These are phyloP conservation scores for Calonectria pteridis DNA, from an alignment of 2,329 filamentous ascomycete species.

Conservation along the genomic window DNA sequence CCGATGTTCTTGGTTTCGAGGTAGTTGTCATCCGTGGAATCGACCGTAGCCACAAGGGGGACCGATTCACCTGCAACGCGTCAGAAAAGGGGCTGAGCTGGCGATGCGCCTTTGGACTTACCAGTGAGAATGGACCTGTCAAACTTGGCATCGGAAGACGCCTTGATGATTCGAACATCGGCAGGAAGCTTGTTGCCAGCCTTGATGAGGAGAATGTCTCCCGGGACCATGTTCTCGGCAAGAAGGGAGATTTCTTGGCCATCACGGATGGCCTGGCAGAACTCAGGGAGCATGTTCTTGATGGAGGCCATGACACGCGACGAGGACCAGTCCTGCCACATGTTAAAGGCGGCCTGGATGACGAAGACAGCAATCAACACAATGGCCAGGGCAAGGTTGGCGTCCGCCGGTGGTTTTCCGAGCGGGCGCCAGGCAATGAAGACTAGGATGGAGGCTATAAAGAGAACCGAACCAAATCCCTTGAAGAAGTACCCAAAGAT, in stretches of 20 bases:
- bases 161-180: conserved; percentile 77
- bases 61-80: conserved; percentile 68
- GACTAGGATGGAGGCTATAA: conserved; percentile 77
- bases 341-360: conserved; percentile 77
- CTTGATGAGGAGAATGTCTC: conserved; percentile 77
- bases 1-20: conserved; percentile 83
- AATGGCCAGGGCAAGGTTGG: conserved; percentile 80
- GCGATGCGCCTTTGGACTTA: not conserved
- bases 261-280: conserved; percentile 74
- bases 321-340: conserved; percentile 81
- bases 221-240: conserved; percentile 75
- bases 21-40: conserved; percentile 79
- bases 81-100: not conserved
- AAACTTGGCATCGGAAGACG: conserved; percentile 77
- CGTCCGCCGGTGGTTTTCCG: conserved; percentile 75
- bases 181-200: conserved; percentile 81
- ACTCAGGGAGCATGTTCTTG: conserved; percentile 82
- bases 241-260: conserved; percentile 61
- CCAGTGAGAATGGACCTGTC: conserved; percentile 77
- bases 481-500: conserved; percentile 80
- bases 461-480: conserved; percentile 79
- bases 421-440: conserved; percentile 84
- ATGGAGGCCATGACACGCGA: conserved; percentile 84
- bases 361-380: conserved; percentile 78
- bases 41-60: conserved; percentile 72